Evolutionary conservation across 805 yeast genomes (phyloP), one percentile per base, ranked within the genome.

Genomic region (Aciculoconidium aculeatum): DNA sequence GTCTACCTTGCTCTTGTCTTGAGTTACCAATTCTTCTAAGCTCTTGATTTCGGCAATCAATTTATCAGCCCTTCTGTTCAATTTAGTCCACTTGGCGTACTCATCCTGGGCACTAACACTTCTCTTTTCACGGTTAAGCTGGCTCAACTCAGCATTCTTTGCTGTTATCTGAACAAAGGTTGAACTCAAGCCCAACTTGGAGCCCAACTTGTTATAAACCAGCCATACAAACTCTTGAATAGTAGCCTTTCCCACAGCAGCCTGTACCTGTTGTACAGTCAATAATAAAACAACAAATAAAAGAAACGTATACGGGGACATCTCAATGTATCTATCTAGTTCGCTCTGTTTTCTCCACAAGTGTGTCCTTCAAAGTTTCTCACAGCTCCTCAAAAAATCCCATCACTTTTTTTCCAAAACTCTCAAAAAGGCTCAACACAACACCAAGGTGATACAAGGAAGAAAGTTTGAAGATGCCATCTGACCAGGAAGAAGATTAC

Each of bases 11-110:
- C 56, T 43, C 35, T 66, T 65, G 19, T 59, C 49, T 7, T 48
- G 23, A 4, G 61, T 45, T 9, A 80, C 46, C 7, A 53, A 44
- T 23, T 55, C 49, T 29, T 65, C 68, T 25, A 72, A 41, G 6
- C 42, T 34, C 11, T 65, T 69, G 23, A 80, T 58, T 36, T 81
- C 75, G 10, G 55, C 62, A 24, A 67, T 64, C 28, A 83, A 47
- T 35, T 70, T 67, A 40, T 80, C 87, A 34, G 69, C 59, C 42
- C 68, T 71, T 27, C 98, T 71, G 47, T 86, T 88, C 38, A 88
- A 65, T 52, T 86, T 86, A 1, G 96, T 94, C 97, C 97, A 92
- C 47, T 74, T 79, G 16, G 96, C 96, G 53, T 90, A 92, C 46
- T 92, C 78, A 51, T 92, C 96, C 54, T 90, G 96, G 2, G 96